Base-by-base conservation (phyloP, 2,329 filamentous ascomycete genomes). In the Fusarium palustre region DNA sequence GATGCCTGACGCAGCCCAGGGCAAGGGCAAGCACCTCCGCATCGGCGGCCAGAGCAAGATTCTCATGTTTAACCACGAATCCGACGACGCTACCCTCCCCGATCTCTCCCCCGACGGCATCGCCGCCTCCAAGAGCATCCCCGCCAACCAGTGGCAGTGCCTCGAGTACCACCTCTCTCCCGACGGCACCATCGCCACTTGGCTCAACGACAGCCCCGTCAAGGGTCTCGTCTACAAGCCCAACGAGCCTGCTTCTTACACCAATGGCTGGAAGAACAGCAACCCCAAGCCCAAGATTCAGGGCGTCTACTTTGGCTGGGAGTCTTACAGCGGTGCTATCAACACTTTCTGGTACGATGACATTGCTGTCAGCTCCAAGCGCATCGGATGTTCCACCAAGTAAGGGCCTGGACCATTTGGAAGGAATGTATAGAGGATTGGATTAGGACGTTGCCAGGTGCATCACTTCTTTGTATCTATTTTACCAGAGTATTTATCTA, bases 261-360 rank as follows among this genome's bases (percentile, higher is more conserved):
- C 79, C 39, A 83, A 82, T 3, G 81, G 76, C 1, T 89, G 87
- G 87, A 77, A 81, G 68, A 80, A 83, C 50, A 83, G 83, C 73
- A 75, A 66, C 34, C 74, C 81, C 59, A 85, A 81, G 74, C 86
- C 87, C 7, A 85, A 85, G 73, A 79, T 87, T 56, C 84, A 84
- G 1, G 86, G 75, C 10, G 79, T 89, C 30, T 87, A 89, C 77
- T 89, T 89, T 66, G 87, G 87, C 0, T 89, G 87, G 87, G 87
- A 90, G 80, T 86, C 83, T 7, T 90, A 90, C 68, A 85, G 86
- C 12, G 86, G 86, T 1, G 86, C 87, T 63, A 77, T 80, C 4
- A 89, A 89, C 76, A 90, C 87, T 3, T 85, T 89, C 70, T 89
- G 86, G 86, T 89, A 88, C 66, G 87, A 90, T 68, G 87, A 90